These are phyloP conservation scores for Graphilbum sp. DNA, from an alignment of 2,329 filamentous ascomycete genomes.

Conservation along the genomic window DNA sequence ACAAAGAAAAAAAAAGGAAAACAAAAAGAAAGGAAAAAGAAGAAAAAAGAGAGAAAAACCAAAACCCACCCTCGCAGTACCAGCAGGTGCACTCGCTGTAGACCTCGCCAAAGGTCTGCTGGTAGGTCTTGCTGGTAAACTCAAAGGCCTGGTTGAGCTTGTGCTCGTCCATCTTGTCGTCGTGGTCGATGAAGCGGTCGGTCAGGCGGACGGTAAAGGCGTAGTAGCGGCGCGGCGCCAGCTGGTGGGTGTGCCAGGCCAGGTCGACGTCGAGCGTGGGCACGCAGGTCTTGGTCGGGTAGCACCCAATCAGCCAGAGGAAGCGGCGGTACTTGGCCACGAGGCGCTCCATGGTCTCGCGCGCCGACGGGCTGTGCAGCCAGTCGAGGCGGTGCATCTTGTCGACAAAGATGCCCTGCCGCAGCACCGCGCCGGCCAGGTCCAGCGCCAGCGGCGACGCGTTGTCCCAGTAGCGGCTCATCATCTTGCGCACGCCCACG, in stretches of 20 bases:
- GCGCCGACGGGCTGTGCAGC: slow-evolving; percentile 53
- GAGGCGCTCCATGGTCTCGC: slow-evolving; percentile 46
- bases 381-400: slow-evolving; percentile 66
- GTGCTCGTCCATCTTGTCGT: slow-evolving; percentile 64
- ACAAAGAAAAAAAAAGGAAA: not conserved
- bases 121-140: slow-evolving; percentile 56
- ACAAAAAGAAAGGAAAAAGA: too few species aligned
- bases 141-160: slow-evolving; percentile 49
- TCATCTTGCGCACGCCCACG: slow-evolving; percentile 45
- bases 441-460: slow-evolving; percentile 47
- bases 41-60: too few species aligned
- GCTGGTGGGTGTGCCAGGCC: slow-evolving; percentile 69
- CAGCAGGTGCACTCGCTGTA: slow-evolving; percentile 70
- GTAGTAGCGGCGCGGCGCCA: slow-evolving; percentile 48
- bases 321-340: slow-evolving; percentile 51
- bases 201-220: slow-evolving; percentile 27
- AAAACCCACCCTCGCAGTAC: slow-evolving; percentile 52
- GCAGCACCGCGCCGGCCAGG: slow-evolving; percentile 45
- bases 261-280: slow-evolving; percentile 62
- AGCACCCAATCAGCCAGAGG: slow-evolving; percentile 35
- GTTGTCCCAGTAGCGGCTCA: slow-evolving; percentile 56
- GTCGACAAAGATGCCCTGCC: slow-evolving; percentile 49
- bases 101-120: slow-evolving; percentile 44
- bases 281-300: slow-evolving; percentile 35
- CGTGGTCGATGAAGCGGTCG: slow-evolving; percentile 55